Base-by-base conservation (phyloP, 2,329 filamentous ascomycete species). In the Zymoseptoria tritici region DNA sequence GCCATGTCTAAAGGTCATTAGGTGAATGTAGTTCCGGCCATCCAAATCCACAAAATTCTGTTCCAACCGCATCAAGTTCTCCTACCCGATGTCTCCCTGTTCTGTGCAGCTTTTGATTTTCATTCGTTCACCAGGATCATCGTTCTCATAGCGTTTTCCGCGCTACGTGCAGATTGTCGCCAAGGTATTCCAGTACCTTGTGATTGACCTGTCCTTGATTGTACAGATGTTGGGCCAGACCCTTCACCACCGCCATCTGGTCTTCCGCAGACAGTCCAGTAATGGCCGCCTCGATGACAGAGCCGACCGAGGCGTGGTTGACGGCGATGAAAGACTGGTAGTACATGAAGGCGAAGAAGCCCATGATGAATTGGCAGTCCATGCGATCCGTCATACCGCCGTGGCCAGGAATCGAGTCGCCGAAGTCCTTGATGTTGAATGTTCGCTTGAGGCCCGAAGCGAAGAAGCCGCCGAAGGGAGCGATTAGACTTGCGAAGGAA, bases 311-410 rank as follows among this genome's bases (percentile, higher is more conserved):
- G 49, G 89, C 86, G 75, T 93, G 91, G 80, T 96, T 86, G 6
- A 91, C 82, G 3, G 92, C 92, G 70, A 99, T 93, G 75, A 99
- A 99, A 71, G 89, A 69, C 75, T 97, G 92, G 78, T 95, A 99
- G 78, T 99, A 99, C 83, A 99, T 92, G 79, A 91, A 97, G 16
- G 93, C 85, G 71, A 99, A 97, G 77, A 96, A 94, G 8, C 94
- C 94, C 94, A 99, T 99, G 79, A 97, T 97, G 78, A 99, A 99
- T 73, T 99, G 94, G 75, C 94, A 99, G 73, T 99, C 94, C 93
- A 99, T 97, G 63, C 94, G 89, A 74, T 99, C 94, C 16, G 94
- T 99, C 79, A 99, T 97, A 68, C 94, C 94, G 62, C 94, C 94
- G 71, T 99, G 94, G 21, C 94, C 94, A 1, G 94, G 94, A 68